Evolutionary conservation across 768 basidiomycete genomes (phyloP), one percentile per base, ranked within the genome.

Genomic region (Russula abietina): DNA sequence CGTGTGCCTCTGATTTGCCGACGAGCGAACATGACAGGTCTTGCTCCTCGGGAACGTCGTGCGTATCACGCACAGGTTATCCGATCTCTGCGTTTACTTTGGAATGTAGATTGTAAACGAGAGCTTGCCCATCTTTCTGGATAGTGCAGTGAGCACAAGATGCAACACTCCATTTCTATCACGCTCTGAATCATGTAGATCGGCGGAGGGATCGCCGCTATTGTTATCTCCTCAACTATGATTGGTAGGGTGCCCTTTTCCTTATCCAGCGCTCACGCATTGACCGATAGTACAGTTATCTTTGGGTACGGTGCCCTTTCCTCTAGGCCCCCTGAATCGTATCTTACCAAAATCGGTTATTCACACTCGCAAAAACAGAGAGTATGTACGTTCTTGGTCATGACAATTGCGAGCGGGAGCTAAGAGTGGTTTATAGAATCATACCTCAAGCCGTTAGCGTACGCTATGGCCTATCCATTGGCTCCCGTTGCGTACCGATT

Each of bases 21-120:
- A 58, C 54, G 11, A 51, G 24, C 39, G 24, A 8, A 3, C 9
- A 30, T 48, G 8, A 1, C 50, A 91, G 89, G 89, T 93, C 9
- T 80, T 98, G 2, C 80, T 98, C 2, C 78, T 98, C 1, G 84
- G 89, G 60, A 97, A 98, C 72, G 94, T 97, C 62, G 88, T 89
- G 69, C 60, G 88, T 74, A 22, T 50, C 17, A 28, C 10, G 5
- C 17, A 9, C 19, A 9, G 28, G 3, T 14, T 5, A 22, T 24
- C 9, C 2, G n/a, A 32, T 5, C 17, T 33, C 33, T 30, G 24
- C 43, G 4, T 55, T 50, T 12, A 57, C 50, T 8, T 36, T 49
- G 30, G 17, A 33, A 60, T 14, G 4, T 54, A 90, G 89, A 83
- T 91, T 61, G 77, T 91, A 59, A 92, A 92, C 65, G 90, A 91